Evolutionary conservation across 768 basidiomycete genomes (phyloP).

Genomic region (Epithele typhae): DNA sequence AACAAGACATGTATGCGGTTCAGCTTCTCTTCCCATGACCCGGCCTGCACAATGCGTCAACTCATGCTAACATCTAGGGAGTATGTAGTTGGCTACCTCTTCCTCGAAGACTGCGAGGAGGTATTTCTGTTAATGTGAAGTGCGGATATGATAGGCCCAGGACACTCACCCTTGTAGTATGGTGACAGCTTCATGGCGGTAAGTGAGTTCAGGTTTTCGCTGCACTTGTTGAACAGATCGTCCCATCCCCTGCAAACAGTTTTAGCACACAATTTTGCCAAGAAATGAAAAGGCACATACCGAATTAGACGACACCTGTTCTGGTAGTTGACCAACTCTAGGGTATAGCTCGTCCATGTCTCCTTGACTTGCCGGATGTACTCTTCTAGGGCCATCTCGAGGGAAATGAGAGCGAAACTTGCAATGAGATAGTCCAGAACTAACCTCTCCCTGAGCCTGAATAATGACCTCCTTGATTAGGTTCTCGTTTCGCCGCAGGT

Average conservation of each 20-base stretch:
- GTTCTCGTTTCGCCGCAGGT: conserved; percentile 88
- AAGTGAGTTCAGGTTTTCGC: conserved; percentile 94
- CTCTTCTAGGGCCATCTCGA: conserved; percentile 90
- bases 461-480: conserved; percentile 92
- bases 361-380: conserved; percentile 97
- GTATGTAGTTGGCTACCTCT: conserved; percentile 63
- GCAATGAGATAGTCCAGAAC: conserved; percentile 11
- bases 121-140: too few relatives aligned
- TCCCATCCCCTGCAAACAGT: conserved; percentile 82
- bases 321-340: conserved; percentile 97
- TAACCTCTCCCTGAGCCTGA: conserved; percentile 95
- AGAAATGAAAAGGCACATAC: conserved; percentile 42
- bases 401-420: conserved; percentile 2
- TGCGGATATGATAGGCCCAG: too few relatives aligned
- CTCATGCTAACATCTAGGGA: conserved; percentile 6
- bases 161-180: conserved; percentile 90
- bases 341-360: conserved; percentile 91
- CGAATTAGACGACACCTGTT: conserved; percentile 96
- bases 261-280: too few relatives aligned
- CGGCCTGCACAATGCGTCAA: too few relatives aligned
- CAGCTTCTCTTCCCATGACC: conserved; percentile 94
- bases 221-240: conserved; percentile 93
- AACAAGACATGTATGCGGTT: conserved; percentile 96
- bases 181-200: conserved; percentile 97
- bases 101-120: conserved; percentile 79